phyloP scores from a whole-genome alignment of 129 eudicot genomes.

The Cynara cardunculus region DNA sequence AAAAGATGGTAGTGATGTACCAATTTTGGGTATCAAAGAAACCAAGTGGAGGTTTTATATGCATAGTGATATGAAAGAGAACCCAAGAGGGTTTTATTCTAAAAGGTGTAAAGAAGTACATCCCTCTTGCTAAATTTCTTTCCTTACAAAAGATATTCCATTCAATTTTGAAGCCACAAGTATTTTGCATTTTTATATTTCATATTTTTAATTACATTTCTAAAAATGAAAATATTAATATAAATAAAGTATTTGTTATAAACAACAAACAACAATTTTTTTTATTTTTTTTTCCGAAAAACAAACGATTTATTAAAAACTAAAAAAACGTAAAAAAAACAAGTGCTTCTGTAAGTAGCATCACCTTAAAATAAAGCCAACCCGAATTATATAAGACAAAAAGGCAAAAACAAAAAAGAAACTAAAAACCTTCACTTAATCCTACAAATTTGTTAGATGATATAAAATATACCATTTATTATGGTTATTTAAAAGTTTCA shows the following conservation, averaged over 20 bases:
- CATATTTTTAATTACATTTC: background rate
- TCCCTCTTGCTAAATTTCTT: constrained; percentile 32
- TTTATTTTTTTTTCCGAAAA: no score
- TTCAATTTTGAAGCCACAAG: constrained; percentile 16
- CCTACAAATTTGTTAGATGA: background rate
- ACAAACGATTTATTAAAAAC: no score
- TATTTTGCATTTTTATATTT: constrained; percentile 1
- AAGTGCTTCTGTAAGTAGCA: no score
- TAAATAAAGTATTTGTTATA: no score
- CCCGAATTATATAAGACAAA: no score
- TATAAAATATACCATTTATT: background rate
- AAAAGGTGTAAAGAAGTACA: constrained; percentile 32
- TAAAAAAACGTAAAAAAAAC: no score
- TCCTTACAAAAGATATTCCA: constrained; percentile 21
- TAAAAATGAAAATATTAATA: no score
- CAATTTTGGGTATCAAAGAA: constrained; percentile 15
- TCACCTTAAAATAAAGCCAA: no score
- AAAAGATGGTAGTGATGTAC: constrained; percentile 11
- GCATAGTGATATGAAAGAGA: constrained; percentile 12
- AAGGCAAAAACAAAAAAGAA: background rate
- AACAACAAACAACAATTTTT: background rate
- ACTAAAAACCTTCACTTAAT: no score
- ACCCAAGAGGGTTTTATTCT: constrained; percentile 21
- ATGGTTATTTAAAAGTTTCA: background rate
- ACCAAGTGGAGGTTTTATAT: constrained; percentile 39